Percentiles rank a stretch among this genome's conserved stretches.
Evolutionary conservation across 192 early-diverging fungal species (phyloP).

Genomic region (Chytriomyces hyalinus): DNA sequence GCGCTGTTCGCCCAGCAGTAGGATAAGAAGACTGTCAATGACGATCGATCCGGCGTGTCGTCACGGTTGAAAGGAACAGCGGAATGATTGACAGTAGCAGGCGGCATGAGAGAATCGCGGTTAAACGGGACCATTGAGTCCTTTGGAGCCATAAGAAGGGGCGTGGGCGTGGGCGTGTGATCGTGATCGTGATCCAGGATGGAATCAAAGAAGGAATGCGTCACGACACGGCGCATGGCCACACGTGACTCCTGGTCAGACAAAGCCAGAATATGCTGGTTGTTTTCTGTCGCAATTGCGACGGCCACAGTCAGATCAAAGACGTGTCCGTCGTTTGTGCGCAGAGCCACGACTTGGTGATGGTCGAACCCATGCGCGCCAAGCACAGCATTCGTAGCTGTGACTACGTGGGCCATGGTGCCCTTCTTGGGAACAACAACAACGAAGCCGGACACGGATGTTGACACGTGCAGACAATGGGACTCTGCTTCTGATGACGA

Average conservation of each 20-base stretch:
- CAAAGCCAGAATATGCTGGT: slow-evolving; percentile 23
- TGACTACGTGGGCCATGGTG: too few species aligned
- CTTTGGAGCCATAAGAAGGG: neutral
- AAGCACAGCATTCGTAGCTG: too few species aligned
- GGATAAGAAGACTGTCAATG: slow-evolving; percentile 15
- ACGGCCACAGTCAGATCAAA: neutral
- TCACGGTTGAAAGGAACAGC: neutral
- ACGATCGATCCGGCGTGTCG: neutral
- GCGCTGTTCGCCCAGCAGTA: slow-evolving; percentile 32
- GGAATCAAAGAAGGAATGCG: slow-evolving; percentile 21
- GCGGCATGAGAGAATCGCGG: neutral
- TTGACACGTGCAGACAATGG: too few species aligned
- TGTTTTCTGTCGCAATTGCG: neutral
- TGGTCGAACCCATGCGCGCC: too few species aligned
- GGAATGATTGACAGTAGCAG: neutral
- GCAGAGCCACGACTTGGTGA: slow-evolving; percentile 3
- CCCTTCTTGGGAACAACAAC: too few species aligned
- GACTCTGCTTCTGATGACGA: too few species aligned
- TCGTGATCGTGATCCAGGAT: neutral
- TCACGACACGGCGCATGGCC: neutral
- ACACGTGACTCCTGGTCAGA: neutral
- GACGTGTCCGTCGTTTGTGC: slow-evolving; percentile 26
- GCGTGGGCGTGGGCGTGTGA: neutral
- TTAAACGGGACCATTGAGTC: neutral
- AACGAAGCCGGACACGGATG: too few species aligned